Evolutionary conservation across 352 stramenopile genomes (phyloP).

Genomic region (Phytophthora melonis): DNA sequence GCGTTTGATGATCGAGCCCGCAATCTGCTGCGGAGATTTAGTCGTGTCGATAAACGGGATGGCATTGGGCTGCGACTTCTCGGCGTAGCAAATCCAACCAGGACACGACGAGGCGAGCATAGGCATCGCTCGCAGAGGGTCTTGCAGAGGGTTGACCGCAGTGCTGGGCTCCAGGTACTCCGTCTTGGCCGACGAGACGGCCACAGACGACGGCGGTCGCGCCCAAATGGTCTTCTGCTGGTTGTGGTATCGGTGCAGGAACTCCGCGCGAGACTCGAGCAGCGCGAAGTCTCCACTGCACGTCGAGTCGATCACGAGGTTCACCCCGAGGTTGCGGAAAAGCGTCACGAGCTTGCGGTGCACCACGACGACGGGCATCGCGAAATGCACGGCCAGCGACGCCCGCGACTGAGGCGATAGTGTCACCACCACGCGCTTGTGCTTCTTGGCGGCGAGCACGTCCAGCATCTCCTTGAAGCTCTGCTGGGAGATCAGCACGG

Average conservation of each 20-base stretch:
- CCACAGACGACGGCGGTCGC: slow-evolving; percentile 73
- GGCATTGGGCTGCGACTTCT: slow-evolving; percentile 96
- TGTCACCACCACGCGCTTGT: slow-evolving; percentile 83
- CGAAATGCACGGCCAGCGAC: slow-evolving; percentile 88
- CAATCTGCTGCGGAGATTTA: slow-evolving; percentile 97
- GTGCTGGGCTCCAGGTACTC: slow-evolving; percentile 75
- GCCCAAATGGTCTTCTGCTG: slow-evolving; percentile 78
- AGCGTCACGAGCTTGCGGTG: slow-evolving; percentile 82
- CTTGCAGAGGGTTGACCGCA: slow-evolving; percentile 60
- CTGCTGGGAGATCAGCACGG: slow-evolving; percentile 97
- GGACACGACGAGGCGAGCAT: slow-evolving; percentile 97
- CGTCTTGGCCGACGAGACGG: slow-evolving; percentile 69
- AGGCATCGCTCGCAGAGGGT: slow-evolving; percentile 81
- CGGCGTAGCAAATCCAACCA: slow-evolving; percentile 97
- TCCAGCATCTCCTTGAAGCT: slow-evolving; percentile 92
- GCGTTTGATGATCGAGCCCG: slow-evolving; percentile 84
- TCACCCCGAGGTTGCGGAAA: slow-evolving; percentile 85
- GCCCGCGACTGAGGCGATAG: slow-evolving; percentile 90
- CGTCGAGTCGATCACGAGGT: slow-evolving; percentile 94
- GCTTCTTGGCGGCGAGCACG: slow-evolving; percentile 53
- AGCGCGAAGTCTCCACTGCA: slow-evolving; percentile 93
- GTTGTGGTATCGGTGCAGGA: slow-evolving; percentile 86
- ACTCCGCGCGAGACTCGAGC: slow-evolving; percentile 93
- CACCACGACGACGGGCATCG: slow-evolving; percentile 66
- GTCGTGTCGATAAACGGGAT: slow-evolving; percentile 96